A percentile compares a stretch with the other conserved stretches of the same genome.
These are phyloP conservation scores for Vinca major DNA, from an alignment of 305 asterid species.

Conservation along the genomic window DNA sequence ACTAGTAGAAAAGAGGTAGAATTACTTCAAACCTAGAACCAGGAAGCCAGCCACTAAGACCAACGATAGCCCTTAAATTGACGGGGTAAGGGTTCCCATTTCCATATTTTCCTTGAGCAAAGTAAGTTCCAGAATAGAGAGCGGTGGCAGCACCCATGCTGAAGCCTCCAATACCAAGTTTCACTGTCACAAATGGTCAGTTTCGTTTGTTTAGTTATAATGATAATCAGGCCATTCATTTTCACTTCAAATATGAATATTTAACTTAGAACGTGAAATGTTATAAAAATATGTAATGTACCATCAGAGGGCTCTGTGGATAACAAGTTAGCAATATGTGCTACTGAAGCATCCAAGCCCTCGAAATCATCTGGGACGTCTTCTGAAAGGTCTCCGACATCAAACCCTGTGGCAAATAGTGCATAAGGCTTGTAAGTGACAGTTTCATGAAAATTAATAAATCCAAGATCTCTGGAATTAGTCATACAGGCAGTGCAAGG, in stretches of 20 bases:
- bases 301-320: slow-evolving; percentile 89
- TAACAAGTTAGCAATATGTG: slow-evolving; percentile 81
- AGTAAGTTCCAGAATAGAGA: slow-evolving; percentile 86
- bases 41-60: slow-evolving; percentile 97
- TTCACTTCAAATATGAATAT: too few species aligned
- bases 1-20: neutral
- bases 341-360: slow-evolving; percentile 86
- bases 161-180: slow-evolving; percentile 94
- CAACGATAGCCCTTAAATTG: slow-evolving; percentile 58
- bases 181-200: slow-evolving; percentile 37
- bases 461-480: slow-evolving; percentile 12
- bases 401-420: slow-evolving; percentile 65
- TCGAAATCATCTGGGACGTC: slow-evolving; percentile 81
- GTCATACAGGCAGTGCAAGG: slow-evolving; percentile 91
- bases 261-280: neutral
- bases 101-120: slow-evolving; percentile 72
- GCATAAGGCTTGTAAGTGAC: slow-evolving; percentile 1
- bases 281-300: slow-evolving; percentile 20
- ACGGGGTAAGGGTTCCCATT: slow-evolving; percentile 80
- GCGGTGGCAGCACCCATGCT: slow-evolving; percentile 96
- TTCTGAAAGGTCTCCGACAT: slow-evolving; percentile 86
- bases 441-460: neutral
- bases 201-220: neutral
- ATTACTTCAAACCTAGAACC: slow-evolving; percentile 53
- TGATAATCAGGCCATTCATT: neutral